Base-by-base conservation (phyloP, 2,329 filamentous ascomycete genomes). In the Dactylellina haptotyla region DNA sequence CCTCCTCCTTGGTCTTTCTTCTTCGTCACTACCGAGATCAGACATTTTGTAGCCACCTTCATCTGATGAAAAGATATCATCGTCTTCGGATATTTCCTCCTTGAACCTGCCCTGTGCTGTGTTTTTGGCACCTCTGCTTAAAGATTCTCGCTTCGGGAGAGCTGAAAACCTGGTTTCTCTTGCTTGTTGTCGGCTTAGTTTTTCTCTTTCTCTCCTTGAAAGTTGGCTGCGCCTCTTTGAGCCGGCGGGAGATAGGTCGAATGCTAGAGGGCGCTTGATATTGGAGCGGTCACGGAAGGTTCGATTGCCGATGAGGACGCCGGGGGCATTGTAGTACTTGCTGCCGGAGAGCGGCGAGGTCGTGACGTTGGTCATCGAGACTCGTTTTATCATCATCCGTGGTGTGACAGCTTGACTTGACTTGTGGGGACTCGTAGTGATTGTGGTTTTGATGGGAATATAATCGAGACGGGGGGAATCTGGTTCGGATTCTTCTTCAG, bases 371-470 rank as follows among this genome's bases (percentile, higher is more conserved):
- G 69, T 73, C 69, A 73, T 73, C 3, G 69, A 73, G 23, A 73
- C 69, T 43, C 69, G 53, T 32, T 73, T 73, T 37, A 73, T 63
- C 69, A 73, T 66, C 69, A 73, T 73, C 32, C 69, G 69, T 2
- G 69, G 69, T 4, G 69, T 73, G 16, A 61, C 69, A 6, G 39
- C 16, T 26, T 61, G 61, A 16, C 30, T 73, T 2, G 39, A 28
- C 53, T 26, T 58, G 59, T 20, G 59, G 32, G 5, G 48, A 16
- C 46, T 58, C 28, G 56, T n/a, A 16, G 59, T 58, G 32, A 65
- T 53, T n/a, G 59, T 72, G 9, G 67, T 64, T 48, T 45, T 71
- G n/a, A 71, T 63, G 4, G 66, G 67, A 4, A 64, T 57, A 26
- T 59, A 72, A 23, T 53, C 30, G 18, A 37, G 45, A 23, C 46